A percentile compares a stretch with the other conserved stretches of the same genome.
Conservation (phyloP, 192 early-diverging fungal species). For the Phycomyces blakesleeanus region DNA sequence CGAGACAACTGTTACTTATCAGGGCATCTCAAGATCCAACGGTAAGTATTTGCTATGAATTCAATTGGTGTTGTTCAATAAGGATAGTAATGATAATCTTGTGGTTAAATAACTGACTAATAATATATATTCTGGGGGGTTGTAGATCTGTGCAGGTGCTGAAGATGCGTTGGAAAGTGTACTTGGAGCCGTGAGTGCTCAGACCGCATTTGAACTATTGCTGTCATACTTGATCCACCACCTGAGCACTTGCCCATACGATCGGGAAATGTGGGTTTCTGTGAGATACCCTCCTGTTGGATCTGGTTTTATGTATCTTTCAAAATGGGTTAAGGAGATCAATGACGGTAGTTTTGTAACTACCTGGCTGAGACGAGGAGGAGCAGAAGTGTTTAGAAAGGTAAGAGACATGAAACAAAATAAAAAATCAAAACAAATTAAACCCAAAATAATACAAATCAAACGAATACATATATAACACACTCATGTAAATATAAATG, state of each 20-base stretch:
- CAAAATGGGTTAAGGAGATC: conserved; percentile 22
- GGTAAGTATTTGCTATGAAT: neutral
- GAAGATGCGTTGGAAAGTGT: conserved; percentile 38
- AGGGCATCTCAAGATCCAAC: conserved; percentile 18
- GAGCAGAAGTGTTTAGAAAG: conserved; percentile 22
- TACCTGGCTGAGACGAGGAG: conserved; percentile 28
- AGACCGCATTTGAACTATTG: conserved; percentile 32
- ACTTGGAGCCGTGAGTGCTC: conserved; percentile 21
- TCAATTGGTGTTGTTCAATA: neutral
- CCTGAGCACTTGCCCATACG: conserved; percentile 6
- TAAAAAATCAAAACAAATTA: too few relatives aligned
- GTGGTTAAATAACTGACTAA: neutral
- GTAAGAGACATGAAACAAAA: conserved; percentile 10
- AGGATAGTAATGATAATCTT: neutral
- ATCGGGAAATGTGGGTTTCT: conserved; percentile 3
- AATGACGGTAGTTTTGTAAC: conserved; percentile 24
- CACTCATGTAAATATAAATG: neutral
- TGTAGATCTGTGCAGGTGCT: conserved; percentile 27
- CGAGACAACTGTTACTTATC: conserved; percentile 10
- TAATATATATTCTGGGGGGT: conserved; percentile 6
- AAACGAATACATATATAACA: neutral
- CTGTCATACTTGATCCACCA: conserved; percentile 21
- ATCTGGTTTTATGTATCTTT: conserved; percentile 31
- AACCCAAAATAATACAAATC: neutral
- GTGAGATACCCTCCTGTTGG: conserved; percentile 25